phyloP scores from a whole-genome alignment of 257 asterid species.

The Prunella vulgaris region DNA sequence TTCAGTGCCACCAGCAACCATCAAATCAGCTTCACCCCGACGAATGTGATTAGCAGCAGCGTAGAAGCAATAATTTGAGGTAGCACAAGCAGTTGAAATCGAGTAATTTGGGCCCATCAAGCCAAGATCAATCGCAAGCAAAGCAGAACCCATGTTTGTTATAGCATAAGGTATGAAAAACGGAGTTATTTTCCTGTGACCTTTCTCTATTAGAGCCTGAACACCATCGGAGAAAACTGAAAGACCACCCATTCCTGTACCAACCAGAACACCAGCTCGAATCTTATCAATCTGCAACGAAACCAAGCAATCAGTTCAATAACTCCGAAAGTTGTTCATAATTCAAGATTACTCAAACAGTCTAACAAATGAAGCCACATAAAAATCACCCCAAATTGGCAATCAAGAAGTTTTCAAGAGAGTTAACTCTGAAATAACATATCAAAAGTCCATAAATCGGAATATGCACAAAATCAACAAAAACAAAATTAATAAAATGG shows the following conservation, averaged over 20 bases:
- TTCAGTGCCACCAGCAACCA: constrained; percentile 93
- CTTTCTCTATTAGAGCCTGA: constrained; percentile 75
- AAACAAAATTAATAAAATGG: neutral
- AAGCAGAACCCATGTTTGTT: constrained; percentile 93
- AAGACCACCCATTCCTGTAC: constrained; percentile 98
- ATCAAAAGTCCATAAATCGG: neutral
- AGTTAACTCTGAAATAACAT: neutral
- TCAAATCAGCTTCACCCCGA: constrained; percentile 93
- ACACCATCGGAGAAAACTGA: constrained; percentile 84
- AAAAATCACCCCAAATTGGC: neutral
- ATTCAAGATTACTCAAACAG: neutral
- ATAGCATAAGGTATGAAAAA: constrained; percentile 91
- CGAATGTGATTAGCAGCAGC: constrained; percentile 98
- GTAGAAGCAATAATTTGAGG: constrained; percentile 87
- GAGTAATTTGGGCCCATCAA: constrained; percentile 96
- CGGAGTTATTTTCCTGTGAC: constrained; percentile 77
- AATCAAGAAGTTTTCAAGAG: neutral
- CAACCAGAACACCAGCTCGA: constrained; percentile 84
- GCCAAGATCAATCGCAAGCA: constrained; percentile 89
- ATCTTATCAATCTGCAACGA: constrained; percentile 69
- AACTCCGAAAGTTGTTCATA: neutral
- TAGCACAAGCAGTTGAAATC: constrained; percentile 94
- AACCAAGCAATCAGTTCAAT: constrained; percentile 10
- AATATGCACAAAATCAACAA: neutral
- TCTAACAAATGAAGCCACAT: neutral